These are phyloP conservation scores for Hanseniaspora lachancei DNA, from an alignment of 805 yeast species.

Conservation along the genomic window DNA sequence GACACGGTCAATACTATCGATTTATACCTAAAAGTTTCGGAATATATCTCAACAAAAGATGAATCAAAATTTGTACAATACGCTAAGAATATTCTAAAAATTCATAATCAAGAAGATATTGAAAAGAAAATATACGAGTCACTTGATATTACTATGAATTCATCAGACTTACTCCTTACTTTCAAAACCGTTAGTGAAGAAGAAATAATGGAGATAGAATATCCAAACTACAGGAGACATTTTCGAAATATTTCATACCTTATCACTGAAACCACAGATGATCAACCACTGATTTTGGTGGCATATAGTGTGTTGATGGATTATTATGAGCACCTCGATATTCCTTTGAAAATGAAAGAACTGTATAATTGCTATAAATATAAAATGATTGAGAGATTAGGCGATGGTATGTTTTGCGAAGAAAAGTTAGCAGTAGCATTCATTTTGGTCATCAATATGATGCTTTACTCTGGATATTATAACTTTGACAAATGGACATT, in stretches of 20 bases:
- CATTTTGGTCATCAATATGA: background rate
- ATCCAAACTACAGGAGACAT: slow-evolving; percentile 4
- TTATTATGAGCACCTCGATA: background rate
- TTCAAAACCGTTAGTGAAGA: background rate
- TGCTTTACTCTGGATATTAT: slow-evolving; percentile 2
- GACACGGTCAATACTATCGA: background rate
- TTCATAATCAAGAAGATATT: background rate
- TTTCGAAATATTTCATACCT: background rate
- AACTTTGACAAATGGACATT: background rate
- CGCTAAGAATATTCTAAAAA: background rate
- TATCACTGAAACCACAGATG: background rate
- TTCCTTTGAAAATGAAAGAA: slow-evolving; percentile 2
- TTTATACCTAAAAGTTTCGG: background rate
- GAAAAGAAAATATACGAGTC: background rate
- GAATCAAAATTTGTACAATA: background rate
- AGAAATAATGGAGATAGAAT: background rate
- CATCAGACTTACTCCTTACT: background rate
- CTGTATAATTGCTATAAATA: slow-evolving; percentile 5
- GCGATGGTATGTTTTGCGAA: background rate
- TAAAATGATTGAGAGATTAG: background rate
- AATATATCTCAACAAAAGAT: background rate
- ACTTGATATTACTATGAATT: background rate
- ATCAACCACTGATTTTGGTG: background rate
- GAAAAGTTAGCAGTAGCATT: background rate
- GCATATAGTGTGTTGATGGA: background rate